Evolutionary conservation across 2,329 filamentous ascomycete genomes (phyloP).

Genomic region (Fusarium fracticaudum): DNA sequence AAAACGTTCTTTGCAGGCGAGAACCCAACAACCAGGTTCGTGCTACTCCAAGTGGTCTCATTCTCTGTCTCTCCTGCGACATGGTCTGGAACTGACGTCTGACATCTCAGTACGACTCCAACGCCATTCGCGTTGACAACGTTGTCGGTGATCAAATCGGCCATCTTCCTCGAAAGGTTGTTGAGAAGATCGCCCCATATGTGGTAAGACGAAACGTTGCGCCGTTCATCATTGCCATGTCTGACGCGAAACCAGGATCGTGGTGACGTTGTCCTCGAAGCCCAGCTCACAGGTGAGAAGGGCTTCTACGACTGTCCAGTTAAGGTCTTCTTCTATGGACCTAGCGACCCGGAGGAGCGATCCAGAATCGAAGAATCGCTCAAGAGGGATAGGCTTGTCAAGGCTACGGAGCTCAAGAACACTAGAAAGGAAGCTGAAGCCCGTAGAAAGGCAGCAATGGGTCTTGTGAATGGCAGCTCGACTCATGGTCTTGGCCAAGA

Average conservation of each 20-base stretch:
- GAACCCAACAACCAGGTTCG: conserved; percentile 71
- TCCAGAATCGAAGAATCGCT: conserved; percentile 68
- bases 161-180: conserved; percentile 75
- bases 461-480: conserved; percentile 51
- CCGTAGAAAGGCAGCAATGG: conserved; percentile 55
- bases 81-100: neutral
- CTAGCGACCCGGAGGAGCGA: conserved; percentile 63
- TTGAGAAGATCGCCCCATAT: conserved; percentile 77
- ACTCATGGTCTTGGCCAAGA: conserved; percentile 50
- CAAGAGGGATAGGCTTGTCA: conserved; percentile 71
- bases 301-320: conserved; percentile 77
- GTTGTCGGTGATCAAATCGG: conserved; percentile 80
- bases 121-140: conserved; percentile 83
- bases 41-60: conserved; percentile 17
- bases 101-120: conserved; percentile 66
- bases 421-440: conserved; percentile 64
- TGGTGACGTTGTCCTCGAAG: conserved; percentile 72
- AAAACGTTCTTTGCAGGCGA: conserved; percentile 69
- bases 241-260: conserved; percentile 58
- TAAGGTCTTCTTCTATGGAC: conserved; percentile 74
- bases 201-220: conserved; percentile 59
- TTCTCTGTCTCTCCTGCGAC: neutral
- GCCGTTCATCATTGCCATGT: neutral
- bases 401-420: conserved; percentile 64
- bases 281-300: conserved; percentile 73